Evolutionary conservation across 1,284 basidiomycete genomes (phyloP), one percentile per base, ranked within the genome.

Genomic region (Amylostereum chailletii): DNA sequence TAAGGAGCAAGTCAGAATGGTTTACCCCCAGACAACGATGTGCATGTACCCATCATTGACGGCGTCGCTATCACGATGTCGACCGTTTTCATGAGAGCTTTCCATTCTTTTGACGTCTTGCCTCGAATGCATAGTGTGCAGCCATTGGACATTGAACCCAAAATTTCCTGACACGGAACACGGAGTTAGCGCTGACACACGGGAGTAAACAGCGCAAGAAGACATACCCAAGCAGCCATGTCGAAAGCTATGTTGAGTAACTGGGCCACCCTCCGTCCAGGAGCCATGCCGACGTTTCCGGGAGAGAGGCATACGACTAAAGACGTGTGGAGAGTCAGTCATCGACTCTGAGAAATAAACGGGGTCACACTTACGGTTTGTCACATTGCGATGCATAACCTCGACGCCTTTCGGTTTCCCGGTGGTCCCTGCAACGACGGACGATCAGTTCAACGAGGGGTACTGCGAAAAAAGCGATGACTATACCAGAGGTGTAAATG

Each of bases 231-330:
- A 40, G 75, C 76, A 37, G 76, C 77, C 76, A 81, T 79, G 57
- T 80, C 79, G 54, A 79, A 81, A 1, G 76, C 74, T 38, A 81
- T 72, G 53, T 79, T 79, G 63, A 80, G 69, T 39, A 80, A 60
- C 57, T 81, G 79, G 2, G 76, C 71, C 19, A 80, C 76, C 11
- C 76, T 70, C 31, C 70, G 60, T 26, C 77, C 77, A 5, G 75
- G 74, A 26, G 62, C 53, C 75, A 81, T 78, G 47, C 72, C 71
- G 27, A 80, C 62, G 58, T 77, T 79, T 29, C 77, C 78, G 27
- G 79, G 78, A 19, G 65, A 58, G 37, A 75, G 63, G 51, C 74
- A 78, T 10, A 80, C 66, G 30, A 80, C 78, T 81, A 49, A 40
- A 5, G 34, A 42, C 30, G 6, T 45, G 4, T 45, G 40, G 11